A percentile compares a stretch with the other conserved stretches of the same genome.
Conservation (phyloP, 192 early-diverging fungal genomes). For the Jimgerdemannia flammicorona region DNA sequence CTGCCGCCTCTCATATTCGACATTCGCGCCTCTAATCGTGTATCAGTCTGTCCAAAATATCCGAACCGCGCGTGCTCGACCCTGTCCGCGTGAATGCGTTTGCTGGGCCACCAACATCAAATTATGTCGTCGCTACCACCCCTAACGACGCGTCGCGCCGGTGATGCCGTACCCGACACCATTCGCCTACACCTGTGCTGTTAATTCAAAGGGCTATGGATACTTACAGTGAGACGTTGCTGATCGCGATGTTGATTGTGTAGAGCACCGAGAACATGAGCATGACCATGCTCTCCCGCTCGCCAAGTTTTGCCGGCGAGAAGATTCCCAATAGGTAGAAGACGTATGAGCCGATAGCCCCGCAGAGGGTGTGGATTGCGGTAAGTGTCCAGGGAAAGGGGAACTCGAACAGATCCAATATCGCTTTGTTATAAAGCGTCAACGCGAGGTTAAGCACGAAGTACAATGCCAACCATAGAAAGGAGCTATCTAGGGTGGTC, state of each 20-base stretch:
- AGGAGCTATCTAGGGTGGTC: constrained; percentile 29
- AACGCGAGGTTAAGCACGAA: constrained; percentile 72
- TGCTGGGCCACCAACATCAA: no score
- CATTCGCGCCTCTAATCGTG: no score
- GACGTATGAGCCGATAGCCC: constrained; percentile 60
- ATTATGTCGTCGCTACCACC: no score
- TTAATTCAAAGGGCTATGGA: constrained; percentile 1
- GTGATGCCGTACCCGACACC: no score
- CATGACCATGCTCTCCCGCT: constrained; percentile 60
- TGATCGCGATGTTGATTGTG: constrained; percentile 86
- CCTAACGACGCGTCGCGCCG: no score
- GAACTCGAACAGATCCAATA: constrained; percentile 70
- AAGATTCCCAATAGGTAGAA: constrained; percentile 46
- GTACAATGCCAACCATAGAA: constrained; percentile 64
- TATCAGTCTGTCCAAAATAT: no score
- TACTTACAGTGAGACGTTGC: constrained; percentile 78
- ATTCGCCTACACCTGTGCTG: no score
- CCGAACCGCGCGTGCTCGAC: no score
- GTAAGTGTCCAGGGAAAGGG: constrained; percentile 86
- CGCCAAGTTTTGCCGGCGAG: constrained; percentile 47
- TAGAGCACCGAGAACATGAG: constrained; percentile 81
- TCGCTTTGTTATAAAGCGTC: constrained; percentile 84
- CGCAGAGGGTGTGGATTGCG: constrained; percentile 73
- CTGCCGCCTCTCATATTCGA: no score
- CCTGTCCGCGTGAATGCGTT: no score